These are phyloP conservation scores for Pseudocercospora pini-densiflorae DNA, from an alignment of 2,329 filamentous ascomycete species.

Conservation along the genomic window DNA sequence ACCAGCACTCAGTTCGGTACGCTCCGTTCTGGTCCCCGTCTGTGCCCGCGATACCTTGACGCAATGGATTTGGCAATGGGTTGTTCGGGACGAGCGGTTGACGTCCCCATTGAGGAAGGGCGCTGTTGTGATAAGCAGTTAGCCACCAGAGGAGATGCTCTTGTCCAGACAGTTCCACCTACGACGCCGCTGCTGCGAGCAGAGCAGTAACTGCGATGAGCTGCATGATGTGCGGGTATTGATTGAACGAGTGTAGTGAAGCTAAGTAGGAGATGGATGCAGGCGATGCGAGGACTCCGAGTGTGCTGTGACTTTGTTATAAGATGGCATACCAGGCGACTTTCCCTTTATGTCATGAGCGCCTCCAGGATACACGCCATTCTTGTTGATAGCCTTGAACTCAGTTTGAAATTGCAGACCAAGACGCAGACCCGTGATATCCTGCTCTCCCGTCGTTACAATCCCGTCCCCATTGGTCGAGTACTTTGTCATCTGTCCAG, in stretches of 20 bases:
- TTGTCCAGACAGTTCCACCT: not conserved
- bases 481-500: not conserved
- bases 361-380: not conserved
- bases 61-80: not conserved
- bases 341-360: not conserved
- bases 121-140: not conserved
- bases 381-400: not conserved
- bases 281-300: too few relatives aligned
- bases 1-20: conserved; percentile 1
- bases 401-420: not conserved
- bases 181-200: not conserved
- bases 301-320: too few relatives aligned
- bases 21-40: not conserved
- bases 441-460: not conserved
- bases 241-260: not conserved
- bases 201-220: not conserved
- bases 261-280: not conserved
- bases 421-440: not conserved
- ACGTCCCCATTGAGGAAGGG: not conserved
- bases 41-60: not conserved
- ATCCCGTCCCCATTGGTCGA: not conserved
- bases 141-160: not conserved
- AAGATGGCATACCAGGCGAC: not conserved
- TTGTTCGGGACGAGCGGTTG: not conserved
- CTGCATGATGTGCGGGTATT: not conserved